phyloP scores from a whole-genome alignment of 768 basidiomycete species.

The Hysterangium stoloniferum region DNA sequence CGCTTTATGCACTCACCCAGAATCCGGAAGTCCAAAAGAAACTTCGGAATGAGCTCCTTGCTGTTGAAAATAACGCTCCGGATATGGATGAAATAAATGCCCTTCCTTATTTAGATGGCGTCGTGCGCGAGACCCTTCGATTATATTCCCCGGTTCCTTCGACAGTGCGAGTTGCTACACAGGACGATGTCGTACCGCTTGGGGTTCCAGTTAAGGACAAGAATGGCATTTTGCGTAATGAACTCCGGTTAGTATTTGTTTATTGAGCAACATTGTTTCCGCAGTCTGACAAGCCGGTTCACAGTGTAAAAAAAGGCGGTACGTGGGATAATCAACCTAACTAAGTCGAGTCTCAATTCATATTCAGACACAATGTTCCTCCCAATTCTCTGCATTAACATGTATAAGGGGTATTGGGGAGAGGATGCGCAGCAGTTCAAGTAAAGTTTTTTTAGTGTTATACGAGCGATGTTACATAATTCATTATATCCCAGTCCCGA shows the following conservation, averaged over 20 bases:
- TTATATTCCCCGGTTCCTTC: conserved; percentile 43
- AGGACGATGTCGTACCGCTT: conserved; percentile 48
- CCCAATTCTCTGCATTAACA: conserved; percentile 47
- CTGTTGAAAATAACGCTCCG: conserved; percentile 46
- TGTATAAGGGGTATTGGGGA: conserved; percentile 50
- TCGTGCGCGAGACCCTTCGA: conserved; percentile 54
- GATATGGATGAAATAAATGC: conserved; percentile 62
- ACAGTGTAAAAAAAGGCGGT: conserved; percentile 26
- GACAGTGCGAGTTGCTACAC: conserved; percentile 36
- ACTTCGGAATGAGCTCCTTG: conserved; percentile 50
- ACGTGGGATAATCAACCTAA: not conserved
- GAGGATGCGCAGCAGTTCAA: conserved; percentile 55
- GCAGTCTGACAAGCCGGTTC: not conserved
- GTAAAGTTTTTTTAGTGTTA: no score
- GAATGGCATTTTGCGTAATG: conserved; percentile 33
- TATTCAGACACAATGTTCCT: conserved; percentile 28
- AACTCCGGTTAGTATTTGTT: conserved; percentile 27
- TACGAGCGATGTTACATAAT: not conserved
- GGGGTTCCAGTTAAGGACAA: conserved; percentile 36
- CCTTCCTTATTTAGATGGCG: conserved; percentile 62
- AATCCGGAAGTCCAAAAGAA: conserved; percentile 42
- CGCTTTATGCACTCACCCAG: conserved; percentile 46
- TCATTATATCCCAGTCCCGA: conserved; percentile 41
- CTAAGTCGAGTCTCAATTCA: not conserved
- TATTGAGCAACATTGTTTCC: not conserved